phyloP scores from a whole-genome alignment of 148 eudicot species.

The Fagopyrum esculentum region DNA sequence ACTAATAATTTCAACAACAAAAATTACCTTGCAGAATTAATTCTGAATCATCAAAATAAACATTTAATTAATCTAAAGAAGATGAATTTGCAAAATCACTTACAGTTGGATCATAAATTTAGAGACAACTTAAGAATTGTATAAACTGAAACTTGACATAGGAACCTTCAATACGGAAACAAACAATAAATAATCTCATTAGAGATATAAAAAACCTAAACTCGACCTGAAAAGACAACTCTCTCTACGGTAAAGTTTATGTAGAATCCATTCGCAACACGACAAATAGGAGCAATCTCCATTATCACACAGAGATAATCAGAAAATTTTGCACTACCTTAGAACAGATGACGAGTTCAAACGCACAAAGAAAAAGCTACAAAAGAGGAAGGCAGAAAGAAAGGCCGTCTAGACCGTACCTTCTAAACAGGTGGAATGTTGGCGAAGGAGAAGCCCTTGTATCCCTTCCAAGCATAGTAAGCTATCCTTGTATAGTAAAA shows the following conservation, averaged over 20 bases:
- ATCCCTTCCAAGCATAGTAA: conserved; percentile 95
- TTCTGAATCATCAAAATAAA: neutral
- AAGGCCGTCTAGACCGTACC: conserved; percentile 15
- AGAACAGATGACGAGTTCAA: neutral
- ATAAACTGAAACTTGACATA: neutral
- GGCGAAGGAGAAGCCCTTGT: conserved; percentile 93
- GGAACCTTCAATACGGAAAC: neutral
- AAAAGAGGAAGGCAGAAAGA: neutral
- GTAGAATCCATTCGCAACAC: neutral
- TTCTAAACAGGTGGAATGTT: conserved; percentile 86
- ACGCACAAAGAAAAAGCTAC: neutral
- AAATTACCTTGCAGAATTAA: neutral
- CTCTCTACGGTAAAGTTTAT: neutral
- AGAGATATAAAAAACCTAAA: neutral
- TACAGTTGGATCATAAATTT: neutral
- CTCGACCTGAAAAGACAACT: neutral
- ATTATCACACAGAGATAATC: neutral
- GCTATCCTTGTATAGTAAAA: conserved; percentile 96
- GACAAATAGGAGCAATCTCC: neutral
- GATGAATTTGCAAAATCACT: neutral
- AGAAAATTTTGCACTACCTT: neutral
- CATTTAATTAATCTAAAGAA: neutral
- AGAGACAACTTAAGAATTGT: neutral
- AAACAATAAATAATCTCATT: neutral
- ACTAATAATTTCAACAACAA: neutral